Evolutionary conservation across 202 grass and related monocot species (phyloP), one percentile per base, ranked within the genome.

Genomic region (Eragrostis tef): DNA sequence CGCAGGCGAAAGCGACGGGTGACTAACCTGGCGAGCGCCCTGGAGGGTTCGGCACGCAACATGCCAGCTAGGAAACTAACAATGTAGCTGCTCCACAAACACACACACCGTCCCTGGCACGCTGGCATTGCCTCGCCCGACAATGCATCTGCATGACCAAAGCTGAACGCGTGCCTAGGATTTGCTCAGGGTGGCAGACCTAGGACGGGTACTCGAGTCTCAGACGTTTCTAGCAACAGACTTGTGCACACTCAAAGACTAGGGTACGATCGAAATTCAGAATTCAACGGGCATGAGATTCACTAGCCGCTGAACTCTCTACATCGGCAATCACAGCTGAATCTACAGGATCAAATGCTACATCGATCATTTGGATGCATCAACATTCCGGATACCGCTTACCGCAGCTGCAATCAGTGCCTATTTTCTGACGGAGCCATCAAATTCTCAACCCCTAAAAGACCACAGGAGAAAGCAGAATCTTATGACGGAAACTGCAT

Each of bases 231-330:
- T 73, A 59, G 11, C 49, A 7, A 66, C 24, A 29, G 9, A 57
- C 10, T 15, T 79, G 64, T 14, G 17, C 67, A 59, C 17, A 54
- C 44, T 80, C 24, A 71, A 45, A 68, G 45, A 21, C 22, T 67
- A 88, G 68, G 60, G n/a, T 44, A 19, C 14, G 29, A 54, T 72
- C 25, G 0, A 26, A 50, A 61, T 59, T 74, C 31, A 12, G 39
- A 76, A 63, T 11, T 10, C 13, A 3, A 19, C 0, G 4, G 31
- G 13, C 29, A 80, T 42, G 52, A 45, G 75, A 66, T 46, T 26
- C 14, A 70, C 24, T 70, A 48, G 13, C 19, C 4, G 6, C 9
- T 11, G 56, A 16, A 16, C 34, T 56, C n/a, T 26, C 41, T 9
- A 57, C 15, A 34, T 9, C 17, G 46, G 11, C 13, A 48, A 10